These are phyloP conservation scores for Lippia alba DNA, from an alignment of 305 asterid genomes.

Conservation along the genomic window DNA sequence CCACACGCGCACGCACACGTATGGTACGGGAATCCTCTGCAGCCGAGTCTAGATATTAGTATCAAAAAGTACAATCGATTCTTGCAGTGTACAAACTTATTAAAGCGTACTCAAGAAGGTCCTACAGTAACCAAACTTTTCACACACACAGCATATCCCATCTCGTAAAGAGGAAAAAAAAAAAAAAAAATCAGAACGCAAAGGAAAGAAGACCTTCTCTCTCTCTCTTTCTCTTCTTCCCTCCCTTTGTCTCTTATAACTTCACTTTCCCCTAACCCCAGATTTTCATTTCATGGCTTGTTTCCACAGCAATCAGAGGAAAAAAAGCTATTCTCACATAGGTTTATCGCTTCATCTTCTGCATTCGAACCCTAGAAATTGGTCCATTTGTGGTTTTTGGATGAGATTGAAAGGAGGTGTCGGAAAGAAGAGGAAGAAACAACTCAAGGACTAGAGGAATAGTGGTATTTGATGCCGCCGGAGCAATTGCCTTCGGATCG, in stretches of 20 bases:
- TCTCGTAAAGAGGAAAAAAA: background rate
- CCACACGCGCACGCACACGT: slow-evolving; percentile 22
- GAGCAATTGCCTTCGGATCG: slow-evolving; percentile 66
- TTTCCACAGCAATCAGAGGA: background rate
- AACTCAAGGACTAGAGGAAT: slow-evolving; percentile 27
- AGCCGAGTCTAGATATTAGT: background rate
- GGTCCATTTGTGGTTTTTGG: slow-evolving; percentile 33
- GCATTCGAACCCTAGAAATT: slow-evolving; percentile 33
- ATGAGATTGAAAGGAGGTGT: slow-evolving; percentile 46
- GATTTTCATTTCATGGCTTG: slow-evolving; percentile 33
- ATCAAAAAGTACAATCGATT: too few relatives aligned
- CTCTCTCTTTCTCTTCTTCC: slow-evolving; percentile 39
- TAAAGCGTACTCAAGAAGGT: background rate
- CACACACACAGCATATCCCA: background rate
- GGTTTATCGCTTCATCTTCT: slow-evolving; percentile 11
- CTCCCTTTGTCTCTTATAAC: slow-evolving; percentile 36
- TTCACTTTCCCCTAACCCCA: slow-evolving; percentile 34
- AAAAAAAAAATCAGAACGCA: background rate
- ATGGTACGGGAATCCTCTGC: background rate
- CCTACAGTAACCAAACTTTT: background rate
- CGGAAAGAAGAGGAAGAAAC: slow-evolving; percentile 38
- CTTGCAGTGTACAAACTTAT: background rate
- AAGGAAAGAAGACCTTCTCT: slow-evolving; percentile 18
- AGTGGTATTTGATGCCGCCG: slow-evolving; percentile 55
- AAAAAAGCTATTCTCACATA: background rate